Conservation (phyloP, 805 yeast species). For the Ogataea glucozyma region DNA sequence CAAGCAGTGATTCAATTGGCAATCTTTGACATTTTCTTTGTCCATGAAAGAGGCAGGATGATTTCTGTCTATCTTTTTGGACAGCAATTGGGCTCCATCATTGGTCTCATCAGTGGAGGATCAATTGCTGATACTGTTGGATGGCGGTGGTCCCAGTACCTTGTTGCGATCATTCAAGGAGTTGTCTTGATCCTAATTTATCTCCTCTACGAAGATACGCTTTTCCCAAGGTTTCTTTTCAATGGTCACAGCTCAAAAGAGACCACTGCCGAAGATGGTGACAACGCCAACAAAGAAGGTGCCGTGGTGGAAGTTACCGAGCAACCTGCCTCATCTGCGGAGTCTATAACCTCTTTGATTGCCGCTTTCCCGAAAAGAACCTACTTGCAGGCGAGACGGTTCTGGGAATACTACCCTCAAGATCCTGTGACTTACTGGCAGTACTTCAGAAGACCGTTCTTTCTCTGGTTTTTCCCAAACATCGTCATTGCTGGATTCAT, state of each 20-base stretch:
- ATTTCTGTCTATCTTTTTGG: slow-evolving; percentile 25
- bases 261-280: background rate
- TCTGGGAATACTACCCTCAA: slow-evolving; percentile 10
- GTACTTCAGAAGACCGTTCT: slow-evolving; percentile 16
- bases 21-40: slow-evolving; percentile 25
- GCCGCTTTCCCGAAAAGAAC: slow-evolving; percentile 8
- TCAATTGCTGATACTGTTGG: slow-evolving; percentile 24
- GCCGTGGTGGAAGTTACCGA: background rate
- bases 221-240: slow-evolving; percentile 17
- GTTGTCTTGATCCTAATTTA: slow-evolving; percentile 14
- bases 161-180: slow-evolving; percentile 23
- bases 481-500: slow-evolving; percentile 13
- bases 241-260: no score
- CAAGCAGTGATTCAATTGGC: slow-evolving; percentile 25
- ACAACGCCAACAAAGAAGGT: background rate
- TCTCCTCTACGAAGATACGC: slow-evolving; percentile 25
- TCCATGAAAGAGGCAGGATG: slow-evolving; percentile 28
- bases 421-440: slow-evolving; percentile 15
- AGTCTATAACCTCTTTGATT: background rate
- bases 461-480: slow-evolving; percentile 12
- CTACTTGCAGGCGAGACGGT: slow-evolving; percentile 4
- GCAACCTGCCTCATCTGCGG: background rate
- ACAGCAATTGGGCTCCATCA: slow-evolving; percentile 24
- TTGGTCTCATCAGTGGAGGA: slow-evolving; percentile 27
- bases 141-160: slow-evolving; percentile 30